These are phyloP conservation scores for Artemisia annua DNA, from an alignment of 129 eudicot genomes.

Conservation along the genomic window DNA sequence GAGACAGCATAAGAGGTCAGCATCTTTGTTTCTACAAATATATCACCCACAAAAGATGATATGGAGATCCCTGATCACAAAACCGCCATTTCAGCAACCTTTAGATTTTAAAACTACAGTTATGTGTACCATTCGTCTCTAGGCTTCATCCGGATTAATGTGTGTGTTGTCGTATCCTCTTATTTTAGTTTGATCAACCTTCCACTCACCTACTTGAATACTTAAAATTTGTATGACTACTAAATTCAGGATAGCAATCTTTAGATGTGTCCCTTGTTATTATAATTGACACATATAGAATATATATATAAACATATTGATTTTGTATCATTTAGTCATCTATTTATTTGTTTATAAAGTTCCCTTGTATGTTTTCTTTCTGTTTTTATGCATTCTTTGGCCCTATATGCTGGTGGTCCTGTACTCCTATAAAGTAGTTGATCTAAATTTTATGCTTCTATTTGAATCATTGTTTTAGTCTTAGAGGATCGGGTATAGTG, in stretches of 20 bases:
- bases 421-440: neutral
- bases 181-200: neutral
- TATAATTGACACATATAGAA: slow-evolving; percentile 6
- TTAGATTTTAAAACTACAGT: slow-evolving; percentile 79
- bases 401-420: neutral
- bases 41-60: slow-evolving; percentile 67
- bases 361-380: neutral
- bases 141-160: slow-evolving; percentile 25
- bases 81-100: slow-evolving; percentile 63
- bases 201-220: slow-evolving; percentile 12
- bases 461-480: neutral
- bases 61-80: slow-evolving; percentile 77
- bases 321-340: slow-evolving; percentile 13
- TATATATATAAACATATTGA: slow-evolving; percentile 8
- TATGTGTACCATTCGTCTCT: slow-evolving; percentile 73
- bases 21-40: slow-evolving; percentile 57
- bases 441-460: neutral
- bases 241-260: neutral
- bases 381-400: neutral
- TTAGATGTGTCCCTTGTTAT: slow-evolving; percentile 24
- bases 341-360: neutral
- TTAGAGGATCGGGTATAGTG: neutral
- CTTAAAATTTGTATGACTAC: slow-evolving; percentile 10
- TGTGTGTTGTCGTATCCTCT: slow-evolving; percentile 19
- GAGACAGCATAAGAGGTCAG: slow-evolving; percentile 61